phyloP scores from a whole-genome alignment of 495 filamentous ascomycete genomes.

The Hyphodiscus hymeniophilus region DNA sequence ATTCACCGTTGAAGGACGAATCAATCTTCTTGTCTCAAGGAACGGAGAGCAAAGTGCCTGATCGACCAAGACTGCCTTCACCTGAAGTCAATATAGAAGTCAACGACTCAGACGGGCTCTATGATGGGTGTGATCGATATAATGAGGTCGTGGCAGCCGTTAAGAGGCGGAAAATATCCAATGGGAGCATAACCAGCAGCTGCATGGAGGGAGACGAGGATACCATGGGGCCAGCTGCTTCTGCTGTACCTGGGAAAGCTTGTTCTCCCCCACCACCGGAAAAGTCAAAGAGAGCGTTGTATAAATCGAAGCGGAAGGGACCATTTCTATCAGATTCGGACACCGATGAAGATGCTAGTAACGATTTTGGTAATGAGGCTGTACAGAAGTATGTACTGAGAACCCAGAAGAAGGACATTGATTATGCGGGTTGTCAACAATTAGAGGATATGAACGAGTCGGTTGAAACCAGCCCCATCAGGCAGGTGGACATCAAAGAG shows the following conservation, averaged over 20 bases:
- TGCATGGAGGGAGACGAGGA: neutral
- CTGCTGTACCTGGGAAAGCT: neutral
- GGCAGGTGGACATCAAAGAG: conserved; percentile 9
- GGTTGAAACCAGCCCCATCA: conserved; percentile 5
- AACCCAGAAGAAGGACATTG: conserved; percentile 6
- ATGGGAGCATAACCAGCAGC: neutral
- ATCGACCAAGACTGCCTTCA: conserved; percentile 14
- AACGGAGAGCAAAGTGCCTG: conserved; percentile 27
- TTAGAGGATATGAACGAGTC: conserved; percentile 5
- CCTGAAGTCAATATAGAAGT: conserved; percentile 16
- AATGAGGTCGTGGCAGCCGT: conserved; percentile 39
- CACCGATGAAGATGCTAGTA: conserved; percentile 10
- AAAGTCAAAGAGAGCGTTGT: conserved; percentile 24
- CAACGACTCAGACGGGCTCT: conserved; percentile 36
- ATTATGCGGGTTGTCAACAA: conserved; percentile 1
- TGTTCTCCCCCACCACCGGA: conserved; percentile 9
- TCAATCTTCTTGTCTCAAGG: conserved; percentile 28
- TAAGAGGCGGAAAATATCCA: conserved; percentile 35
- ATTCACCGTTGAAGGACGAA: conserved; percentile 29
- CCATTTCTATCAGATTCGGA: conserved; percentile 28
- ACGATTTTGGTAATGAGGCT: conserved; percentile 4
- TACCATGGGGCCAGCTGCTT: neutral
- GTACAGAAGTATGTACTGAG: neutral
- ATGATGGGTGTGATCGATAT: conserved; percentile 31
- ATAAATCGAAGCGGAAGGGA: conserved; percentile 29